Base-by-base conservation (phyloP, 768 basidiomycete species). In the Boletales sp. region DNA sequence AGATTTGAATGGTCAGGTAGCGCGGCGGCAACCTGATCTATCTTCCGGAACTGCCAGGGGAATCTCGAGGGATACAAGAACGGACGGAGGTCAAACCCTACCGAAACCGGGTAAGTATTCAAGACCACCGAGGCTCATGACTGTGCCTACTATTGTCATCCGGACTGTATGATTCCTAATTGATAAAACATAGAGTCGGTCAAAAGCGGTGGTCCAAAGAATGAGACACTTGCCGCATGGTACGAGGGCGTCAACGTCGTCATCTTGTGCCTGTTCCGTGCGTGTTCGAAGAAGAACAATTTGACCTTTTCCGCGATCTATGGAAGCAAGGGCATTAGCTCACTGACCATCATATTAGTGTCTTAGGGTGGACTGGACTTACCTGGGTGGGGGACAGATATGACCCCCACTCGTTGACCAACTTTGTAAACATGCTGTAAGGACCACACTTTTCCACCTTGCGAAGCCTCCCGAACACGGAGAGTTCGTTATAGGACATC, bases 391-490 rank as follows among this genome's bases (percentile, higher is more conserved):
- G 96, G 13, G 91, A 93, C 52, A 97, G 68, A 59, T 80, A 76
- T 5, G 80, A 77, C 0, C 94, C 93, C 96, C 96, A 98, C 66
- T 96, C 90, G 57, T 92, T 87, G 2, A 93, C 77, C 37, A 99
- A 76, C 71, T 97, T 97, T 32, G 91, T 94, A 65, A 95, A 99
- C 75, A 87, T 97, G 74, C 90, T 90, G 70, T 94, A 98, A 2
- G 96, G 95, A 3, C 96, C 96, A 65, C 92, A 94, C 72, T 98
- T 98, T 61, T 96, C 94, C 36, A 95, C 81, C 70, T 99, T 98
- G 46, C 96, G 83, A 21, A 99, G 77, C 28, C 94, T 78, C 21
- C 95, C 96, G 58, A 94, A 95, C 17, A 92, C 82, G 11, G 92
- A 94, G 17, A 99, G 76, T 58, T 98, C 96, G 58, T 97, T 89